Percentiles rank a stretch among this genome's conserved stretches.
phyloP scores from a whole-genome alignment of 2,329 filamentous ascomycete genomes.

The Pseudopyrenochaeta lycopersici region DNA sequence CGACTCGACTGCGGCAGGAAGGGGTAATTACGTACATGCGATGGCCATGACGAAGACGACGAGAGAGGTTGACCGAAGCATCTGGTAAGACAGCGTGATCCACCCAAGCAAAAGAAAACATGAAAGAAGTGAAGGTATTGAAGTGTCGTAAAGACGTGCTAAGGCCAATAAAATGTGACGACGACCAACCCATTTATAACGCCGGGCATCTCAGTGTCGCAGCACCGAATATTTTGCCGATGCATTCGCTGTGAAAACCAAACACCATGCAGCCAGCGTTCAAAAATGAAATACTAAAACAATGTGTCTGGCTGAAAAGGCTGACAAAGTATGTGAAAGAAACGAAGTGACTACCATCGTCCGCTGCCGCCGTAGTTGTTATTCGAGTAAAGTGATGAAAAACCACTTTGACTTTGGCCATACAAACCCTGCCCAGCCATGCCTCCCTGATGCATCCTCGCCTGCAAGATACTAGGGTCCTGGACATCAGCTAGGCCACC shows the following conservation, averaged over 20 bases:
- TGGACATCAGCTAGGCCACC: constrained; percentile 99
- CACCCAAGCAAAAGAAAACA: constrained; percentile 36
- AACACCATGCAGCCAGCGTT: constrained; percentile 51
- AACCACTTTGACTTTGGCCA: constrained; percentile 91
- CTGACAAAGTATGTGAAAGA: constrained; percentile 43
- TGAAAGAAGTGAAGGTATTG: constrained; percentile 46
- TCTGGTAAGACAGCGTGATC: constrained; percentile 45
- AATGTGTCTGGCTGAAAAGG: constrained; percentile 33
- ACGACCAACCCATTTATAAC: constrained; percentile 44
- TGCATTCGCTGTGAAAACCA: constrained; percentile 47
- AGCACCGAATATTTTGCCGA: constrained; percentile 46
- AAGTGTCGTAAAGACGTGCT: constrained; percentile 44
- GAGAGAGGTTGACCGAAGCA: constrained; percentile 50
- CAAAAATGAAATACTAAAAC: constrained; percentile 42
- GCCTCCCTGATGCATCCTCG: constrained; percentile 91
- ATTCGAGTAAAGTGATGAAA: constrained; percentile 81
- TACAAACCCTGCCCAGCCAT: constrained; percentile 86
- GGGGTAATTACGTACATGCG: constrained; percentile 55
- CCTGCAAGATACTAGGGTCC: constrained; percentile 99
- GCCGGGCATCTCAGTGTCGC: constrained; percentile 47
- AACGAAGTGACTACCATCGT: constrained; percentile 48
- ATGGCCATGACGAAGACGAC: constrained; percentile 57
- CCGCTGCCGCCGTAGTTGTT: constrained; percentile 58
- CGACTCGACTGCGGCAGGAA: constrained; percentile 49
- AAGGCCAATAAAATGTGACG: constrained; percentile 38